phyloP scores from a whole-genome alignment of 2,329 filamentous ascomycete genomes.

The Trichothecium roseum region DNA sequence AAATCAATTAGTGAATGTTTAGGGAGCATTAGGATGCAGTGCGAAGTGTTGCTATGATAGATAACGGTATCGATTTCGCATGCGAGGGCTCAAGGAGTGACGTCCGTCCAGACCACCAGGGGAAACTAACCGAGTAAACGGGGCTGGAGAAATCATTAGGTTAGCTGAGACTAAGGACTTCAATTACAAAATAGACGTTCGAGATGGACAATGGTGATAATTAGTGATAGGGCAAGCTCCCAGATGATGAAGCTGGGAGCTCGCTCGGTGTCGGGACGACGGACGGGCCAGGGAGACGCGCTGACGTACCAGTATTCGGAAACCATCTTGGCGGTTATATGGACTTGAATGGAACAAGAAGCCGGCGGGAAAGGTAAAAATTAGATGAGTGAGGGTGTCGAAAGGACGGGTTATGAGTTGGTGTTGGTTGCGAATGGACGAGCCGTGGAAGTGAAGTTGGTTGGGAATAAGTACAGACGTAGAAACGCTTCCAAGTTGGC shows the following conservation, averaged over 20 bases:
- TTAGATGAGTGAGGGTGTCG: constrained; percentile 5
- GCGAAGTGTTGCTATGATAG: too few relatives aligned
- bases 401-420: constrained; percentile 13
- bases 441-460: constrained; percentile 3
- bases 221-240: constrained; percentile 17
- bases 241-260: constrained; percentile 11
- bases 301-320: constrained; percentile 70
- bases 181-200: background rate
- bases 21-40: too few relatives aligned
- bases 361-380: constrained; percentile 4
- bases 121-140: constrained; percentile 90
- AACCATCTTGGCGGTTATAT: constrained; percentile 51
- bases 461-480: constrained; percentile 24
- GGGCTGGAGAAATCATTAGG: constrained; percentile 49
- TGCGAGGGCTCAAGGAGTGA: constrained; percentile 9
- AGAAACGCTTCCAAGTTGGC: constrained; percentile 27
- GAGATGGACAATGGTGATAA: constrained; percentile 3
- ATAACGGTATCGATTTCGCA: too few relatives aligned
- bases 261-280: constrained; percentile 19
- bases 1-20: too few relatives aligned
- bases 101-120: constrained; percentile 18
- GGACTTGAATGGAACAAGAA: constrained; percentile 10
- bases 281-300: constrained; percentile 18
- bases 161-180: constrained; percentile 30
- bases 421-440: constrained; percentile 11